Percentiles rank a stretch among this genome's conserved stretches.
These are phyloP conservation scores for Thelonectria rubi DNA, from an alignment of 2,329 filamentous ascomycete genomes.

Conservation along the genomic window DNA sequence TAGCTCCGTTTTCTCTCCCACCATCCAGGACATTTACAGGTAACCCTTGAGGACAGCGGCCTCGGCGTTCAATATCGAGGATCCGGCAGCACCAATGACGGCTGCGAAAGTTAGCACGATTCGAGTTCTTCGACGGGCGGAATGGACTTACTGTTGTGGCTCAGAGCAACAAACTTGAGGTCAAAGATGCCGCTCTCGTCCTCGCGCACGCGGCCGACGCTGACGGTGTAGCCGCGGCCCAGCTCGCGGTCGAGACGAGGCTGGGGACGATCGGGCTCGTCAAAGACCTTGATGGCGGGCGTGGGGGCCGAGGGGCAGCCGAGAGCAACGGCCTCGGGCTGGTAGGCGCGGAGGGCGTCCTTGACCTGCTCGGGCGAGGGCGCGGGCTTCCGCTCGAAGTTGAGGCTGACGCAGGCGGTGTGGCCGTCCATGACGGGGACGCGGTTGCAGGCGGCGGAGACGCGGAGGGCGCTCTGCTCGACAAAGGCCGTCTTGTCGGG, in stretches of 20 bases:
- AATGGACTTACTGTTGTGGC: constrained; percentile 71
- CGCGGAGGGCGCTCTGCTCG: constrained; percentile 76
- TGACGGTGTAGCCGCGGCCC: constrained; percentile 87
- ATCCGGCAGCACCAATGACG: constrained; percentile 95
- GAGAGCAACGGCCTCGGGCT: constrained; percentile 81
- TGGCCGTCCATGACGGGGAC: constrained; percentile 96
- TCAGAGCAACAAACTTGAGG: constrained; percentile 92
- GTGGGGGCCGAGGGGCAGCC: constrained; percentile 88
- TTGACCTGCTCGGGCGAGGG: constrained; percentile 81
- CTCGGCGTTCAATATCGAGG: constrained; percentile 93
- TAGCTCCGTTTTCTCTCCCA: neutral
- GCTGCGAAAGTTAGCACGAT: constrained; percentile 55
- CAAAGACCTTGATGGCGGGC: constrained; percentile 86
- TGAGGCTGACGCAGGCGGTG: constrained; percentile 90
- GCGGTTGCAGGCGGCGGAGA: constrained; percentile 90
- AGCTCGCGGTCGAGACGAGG: constrained; percentile 89
- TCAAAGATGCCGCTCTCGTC: constrained; percentile 92
- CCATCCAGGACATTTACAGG: constrained; percentile 58
- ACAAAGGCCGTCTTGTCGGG: constrained; percentile 76
- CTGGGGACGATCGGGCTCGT: constrained; percentile 90
- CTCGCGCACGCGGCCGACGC: constrained; percentile 85
- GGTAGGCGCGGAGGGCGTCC: constrained; percentile 81
- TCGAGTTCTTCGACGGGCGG: neutral
- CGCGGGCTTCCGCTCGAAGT: constrained; percentile 78
- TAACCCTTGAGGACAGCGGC: constrained; percentile 90